Base-by-base conservation (phyloP, 2,329 filamentous ascomycete genomes). In the Sclerotinia subarctica region DNA sequence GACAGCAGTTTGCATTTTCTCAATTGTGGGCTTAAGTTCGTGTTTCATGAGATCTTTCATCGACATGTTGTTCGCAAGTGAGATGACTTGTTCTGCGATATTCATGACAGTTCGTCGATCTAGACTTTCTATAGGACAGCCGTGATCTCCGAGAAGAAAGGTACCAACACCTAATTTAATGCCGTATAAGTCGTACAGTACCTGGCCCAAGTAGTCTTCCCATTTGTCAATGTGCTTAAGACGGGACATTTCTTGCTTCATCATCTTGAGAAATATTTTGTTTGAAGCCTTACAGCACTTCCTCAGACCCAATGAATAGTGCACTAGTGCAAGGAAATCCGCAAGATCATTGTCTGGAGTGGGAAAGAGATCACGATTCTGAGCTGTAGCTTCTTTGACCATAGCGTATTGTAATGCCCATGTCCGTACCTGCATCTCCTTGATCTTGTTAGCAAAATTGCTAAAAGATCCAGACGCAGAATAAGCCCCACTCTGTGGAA, bases 41-140 rank as follows among this genome's bases (percentile, higher is more conserved):
- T 93, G 95, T 78, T 96, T 98, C 21, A 93, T 86, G 24, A 98
- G 81, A 72, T 98, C 95, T 75, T 94, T 96, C 81, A 96, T 91
- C 29, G 92, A 89, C 82, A 97, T 90, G 70, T 91, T 89, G 62
- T 90, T 89, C 2, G 92, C 92, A 68, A 97, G 88, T 47, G 87
- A 82, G 75, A 96, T 90, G 49, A 98, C 86, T 75, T 94, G 91
- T 70, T 96, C 91, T 15, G 97, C 87, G 59, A 97, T 85, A 71
- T 90, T 88, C 74, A 94, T 84, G 0, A 94, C 94, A 68, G 92
- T 92, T 49, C 88, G 85, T 73, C 89, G 90, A 76, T 97, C 93
- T 1, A 98, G 82, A 69, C 88, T 88, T 74, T 97, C 91, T 0
- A 86, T 79, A 0, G 88, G 85, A 74, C 94, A 97, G 29, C 88